Conservation (phyloP, 2,329 filamentous ascomycete species). For the Ascochyta pisi region DNA sequence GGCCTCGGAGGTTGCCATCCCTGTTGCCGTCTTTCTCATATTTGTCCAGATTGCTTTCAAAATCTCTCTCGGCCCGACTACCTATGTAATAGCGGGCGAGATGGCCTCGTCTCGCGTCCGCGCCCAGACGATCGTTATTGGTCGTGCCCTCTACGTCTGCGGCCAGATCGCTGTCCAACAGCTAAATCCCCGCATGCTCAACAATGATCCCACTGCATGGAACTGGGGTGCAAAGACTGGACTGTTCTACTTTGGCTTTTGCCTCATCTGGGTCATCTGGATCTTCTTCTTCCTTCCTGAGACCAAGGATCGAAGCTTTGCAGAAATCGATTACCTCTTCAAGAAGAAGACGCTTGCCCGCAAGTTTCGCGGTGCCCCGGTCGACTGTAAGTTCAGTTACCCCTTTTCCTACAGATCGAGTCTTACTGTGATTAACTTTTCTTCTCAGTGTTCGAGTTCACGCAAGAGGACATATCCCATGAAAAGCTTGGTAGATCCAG, state of each 20-base stretch:
- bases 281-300: slow-evolving; percentile 80
- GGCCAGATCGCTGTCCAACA: slow-evolving; percentile 72
- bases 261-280: slow-evolving; percentile 77
- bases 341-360: slow-evolving; percentile 53
- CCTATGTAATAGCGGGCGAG: slow-evolving; percentile 84
- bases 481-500: slow-evolving; percentile 4
- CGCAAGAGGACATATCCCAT: slow-evolving; percentile 15
- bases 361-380: slow-evolving; percentile 20
- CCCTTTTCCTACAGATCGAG: not conserved
- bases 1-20: slow-evolving; percentile 20
- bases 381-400: slow-evolving; percentile 21
- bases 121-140: slow-evolving; percentile 85
- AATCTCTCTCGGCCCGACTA: slow-evolving; percentile 78
- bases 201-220: slow-evolving; percentile 63
- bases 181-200: slow-evolving; percentile 66
- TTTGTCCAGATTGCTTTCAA: slow-evolving; percentile 30
- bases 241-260: slow-evolving; percentile 84
- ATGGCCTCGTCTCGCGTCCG: slow-evolving; percentile 80
- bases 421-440: slow-evolving; percentile 8
- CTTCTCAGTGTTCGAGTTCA: slow-evolving; percentile 21
- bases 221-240: slow-evolving; percentile 76
- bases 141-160: slow-evolving; percentile 69
- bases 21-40: slow-evolving; percentile 47
- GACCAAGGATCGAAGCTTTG: slow-evolving; percentile 77
- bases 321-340: slow-evolving; percentile 82